Evolutionary conservation across 75 land plant species (phyloP).

Genomic region (Sequoiadendron giganteum): DNA sequence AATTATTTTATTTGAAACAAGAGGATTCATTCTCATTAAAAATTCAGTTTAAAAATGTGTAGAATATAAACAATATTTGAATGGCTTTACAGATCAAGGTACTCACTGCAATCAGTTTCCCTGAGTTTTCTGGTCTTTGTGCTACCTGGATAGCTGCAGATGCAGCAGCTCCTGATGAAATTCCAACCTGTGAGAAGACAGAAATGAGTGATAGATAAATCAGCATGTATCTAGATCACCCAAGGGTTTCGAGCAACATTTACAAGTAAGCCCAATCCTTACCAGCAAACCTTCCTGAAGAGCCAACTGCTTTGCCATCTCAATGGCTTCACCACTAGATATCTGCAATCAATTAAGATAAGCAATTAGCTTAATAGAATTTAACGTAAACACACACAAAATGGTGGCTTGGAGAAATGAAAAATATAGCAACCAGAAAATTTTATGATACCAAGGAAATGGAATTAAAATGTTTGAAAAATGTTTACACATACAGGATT

Average conservation of each 20-base stretch:
- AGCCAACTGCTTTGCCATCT: conserved; percentile 90
- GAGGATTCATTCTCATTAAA: not conserved
- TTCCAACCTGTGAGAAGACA: conserved; percentile 56
- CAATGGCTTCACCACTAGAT: conserved; percentile 90
- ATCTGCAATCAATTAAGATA: conserved; percentile 41
- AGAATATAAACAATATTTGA: not conserved
- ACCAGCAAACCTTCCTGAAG: conserved; percentile 92
- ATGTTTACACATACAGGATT: not conserved
- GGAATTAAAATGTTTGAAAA: not conserved
- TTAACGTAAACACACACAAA: not conserved
- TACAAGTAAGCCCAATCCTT: conserved; percentile 17
- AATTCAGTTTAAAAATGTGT: not conserved
- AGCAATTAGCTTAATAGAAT: not conserved
- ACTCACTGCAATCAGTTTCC: conserved; percentile 77
- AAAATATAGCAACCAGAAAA: not conserved
- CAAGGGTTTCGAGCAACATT: not conserved
- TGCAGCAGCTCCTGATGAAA: conserved; percentile 90
- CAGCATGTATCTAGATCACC: not conserved
- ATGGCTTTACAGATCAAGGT: not conserved
- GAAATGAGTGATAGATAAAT: not conserved
- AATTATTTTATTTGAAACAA: not conserved
- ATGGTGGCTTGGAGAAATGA: not conserved
- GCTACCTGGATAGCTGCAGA: conserved; percentile 75
- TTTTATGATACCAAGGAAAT: not conserved
- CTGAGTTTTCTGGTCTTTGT: conserved; percentile 73